Conservation (phyloP, 179 eudicot genomes). For the Amaranthus tricolor region DNA sequence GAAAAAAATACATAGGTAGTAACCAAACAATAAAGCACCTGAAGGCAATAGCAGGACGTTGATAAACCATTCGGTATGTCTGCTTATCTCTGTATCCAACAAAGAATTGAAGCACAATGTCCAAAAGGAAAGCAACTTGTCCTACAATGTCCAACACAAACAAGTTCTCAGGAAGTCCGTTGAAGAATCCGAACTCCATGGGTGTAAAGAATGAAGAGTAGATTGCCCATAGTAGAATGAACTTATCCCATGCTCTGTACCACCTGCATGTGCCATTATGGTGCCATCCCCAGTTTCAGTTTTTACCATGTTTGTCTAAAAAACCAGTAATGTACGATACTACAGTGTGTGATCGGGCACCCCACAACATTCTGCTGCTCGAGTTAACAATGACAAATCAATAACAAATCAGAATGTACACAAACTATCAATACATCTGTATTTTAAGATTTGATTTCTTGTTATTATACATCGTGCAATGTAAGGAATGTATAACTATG, state of each 20-base stretch:
- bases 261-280: constrained; percentile 51
- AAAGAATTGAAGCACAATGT: constrained; percentile 70
- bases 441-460: background rate
- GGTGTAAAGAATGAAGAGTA: constrained; percentile 86
- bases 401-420: constrained; percentile 15
- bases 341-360: constrained; percentile 21
- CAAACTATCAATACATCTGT: background rate
- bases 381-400: constrained; percentile 12
- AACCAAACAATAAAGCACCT: constrained; percentile 36
- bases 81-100: constrained; percentile 71
- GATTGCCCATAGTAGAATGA: constrained; percentile 71
- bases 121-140: constrained; percentile 75
- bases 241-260: constrained; percentile 58
- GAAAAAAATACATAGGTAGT: background rate
- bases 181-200: constrained; percentile 86
- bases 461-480: background rate
- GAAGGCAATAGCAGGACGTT: constrained; percentile 56
- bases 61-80: constrained; percentile 61
- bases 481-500: too few relatives aligned
- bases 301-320: constrained; percentile 15
- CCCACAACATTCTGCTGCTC: constrained; percentile 28
- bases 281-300: constrained; percentile 10
- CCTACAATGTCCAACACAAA: constrained; percentile 67
- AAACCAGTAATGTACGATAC: constrained; percentile 1
- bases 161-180: constrained; percentile 67